phyloP scores from a whole-genome alignment of 129 eudicot genomes.

The Calendula officinalis region DNA sequence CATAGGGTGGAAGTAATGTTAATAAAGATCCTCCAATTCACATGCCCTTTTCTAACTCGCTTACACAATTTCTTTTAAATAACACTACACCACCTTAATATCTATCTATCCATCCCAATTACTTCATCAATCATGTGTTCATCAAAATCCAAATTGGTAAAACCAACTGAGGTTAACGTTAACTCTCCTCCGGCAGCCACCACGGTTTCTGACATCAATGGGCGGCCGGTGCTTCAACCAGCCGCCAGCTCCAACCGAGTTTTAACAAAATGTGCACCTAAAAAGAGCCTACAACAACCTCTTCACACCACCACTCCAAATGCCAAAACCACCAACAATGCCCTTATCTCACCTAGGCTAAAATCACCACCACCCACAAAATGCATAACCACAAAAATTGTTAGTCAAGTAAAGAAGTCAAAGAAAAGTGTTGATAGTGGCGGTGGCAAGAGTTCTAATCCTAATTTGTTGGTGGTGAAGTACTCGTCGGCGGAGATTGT shows the following conservation, averaged over 20 bases:
- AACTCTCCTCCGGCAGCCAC: conserved; percentile 17
- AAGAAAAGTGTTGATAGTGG: conserved; percentile 22
- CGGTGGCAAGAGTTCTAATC: conserved; percentile 1
- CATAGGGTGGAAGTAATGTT: conserved; percentile 17
- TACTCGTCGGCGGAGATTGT: conserved; percentile 42
- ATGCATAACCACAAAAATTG: conserved; percentile 7
- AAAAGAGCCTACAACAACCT: conserved; percentile 24
- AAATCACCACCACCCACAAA: conserved; percentile 38
- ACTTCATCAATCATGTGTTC: conserved; percentile 44
- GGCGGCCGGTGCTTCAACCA: conserved; percentile 60
- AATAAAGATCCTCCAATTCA: conserved; percentile 21
- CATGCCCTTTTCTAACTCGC: conserved; percentile 5
- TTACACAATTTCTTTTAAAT: background rate
- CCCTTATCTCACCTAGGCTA: conserved; percentile 39
- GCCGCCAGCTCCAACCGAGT: conserved; percentile 50
- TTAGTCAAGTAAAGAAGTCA: conserved; percentile 27
- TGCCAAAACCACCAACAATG: conserved; percentile 9
- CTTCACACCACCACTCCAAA: conserved; percentile 1
- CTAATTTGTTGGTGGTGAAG: conserved; percentile 32
- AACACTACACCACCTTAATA: background rate
- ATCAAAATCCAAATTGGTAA: conserved; percentile 42
- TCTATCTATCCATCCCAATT: conserved; percentile 3
- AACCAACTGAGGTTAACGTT: conserved; percentile 7
- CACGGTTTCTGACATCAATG: conserved; percentile 42
- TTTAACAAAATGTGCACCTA: conserved; percentile 34